Base-by-base conservation (phyloP, 768 basidiomycete species). In the Boletus vinaceobasis region DNA sequence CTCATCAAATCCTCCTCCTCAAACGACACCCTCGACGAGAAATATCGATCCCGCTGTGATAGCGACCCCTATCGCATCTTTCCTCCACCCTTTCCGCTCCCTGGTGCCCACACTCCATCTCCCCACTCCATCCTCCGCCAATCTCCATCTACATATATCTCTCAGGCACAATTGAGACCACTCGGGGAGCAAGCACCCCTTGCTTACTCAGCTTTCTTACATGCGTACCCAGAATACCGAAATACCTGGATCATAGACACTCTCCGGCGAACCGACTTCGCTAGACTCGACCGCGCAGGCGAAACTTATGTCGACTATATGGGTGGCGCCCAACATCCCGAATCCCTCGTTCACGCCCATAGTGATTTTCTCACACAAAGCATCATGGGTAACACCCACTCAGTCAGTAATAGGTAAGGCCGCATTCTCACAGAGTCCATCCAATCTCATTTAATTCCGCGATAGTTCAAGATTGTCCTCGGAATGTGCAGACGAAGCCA, bases 291-390 rank as follows among this genome's bases (percentile, higher is more conserved):
- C 56, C 78, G 77, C 13, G 72, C 74, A 9, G 82, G 82, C 7
- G 88, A 91, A 73, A 86, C 85, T 9, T 92, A 92, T 55, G 85
- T 90, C 56, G 90, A 93, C 64, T 92, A 88, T 59, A 92, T 92
- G 88, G 90, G 90, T 31, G 89, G 87, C 23, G 81, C 87, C 0
- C 74, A 92, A 33, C 90, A 89, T 59, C 90, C 90, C 11, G 86
- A 89, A 61, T 86, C 84, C 60, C 81, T 93, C 33, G 80, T 92
- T 54, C 79, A 78, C 37, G 80, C 83, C 10, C 88, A 91, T 60
- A 77, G 83, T 38, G 80, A 82, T 47, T 90, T 91, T 64, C 78
- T 93, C 32, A 81, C 77, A 38, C 74, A 73, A 48, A 82, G 71
- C 63, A 77, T 92, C 42, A 78, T 93, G 55, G 90, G 90, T 1